These are phyloP conservation scores for Lodderomyces jiufengensis DNA, from an alignment of 1,139 yeast species.

Conservation along the genomic window DNA sequence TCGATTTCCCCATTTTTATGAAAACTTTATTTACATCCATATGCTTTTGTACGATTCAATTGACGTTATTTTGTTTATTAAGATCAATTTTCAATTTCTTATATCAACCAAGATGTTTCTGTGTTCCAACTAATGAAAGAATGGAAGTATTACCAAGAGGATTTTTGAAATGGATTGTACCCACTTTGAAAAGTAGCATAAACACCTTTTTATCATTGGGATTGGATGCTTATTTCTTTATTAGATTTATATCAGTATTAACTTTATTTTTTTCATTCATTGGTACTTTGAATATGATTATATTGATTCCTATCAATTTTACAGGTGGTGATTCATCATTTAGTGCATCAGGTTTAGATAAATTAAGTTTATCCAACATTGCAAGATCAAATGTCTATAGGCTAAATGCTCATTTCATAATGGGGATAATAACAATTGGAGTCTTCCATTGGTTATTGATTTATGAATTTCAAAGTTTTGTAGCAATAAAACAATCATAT, in stretches of 20 bases:
- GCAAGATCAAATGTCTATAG: conserved; percentile 42
- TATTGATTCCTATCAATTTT: conserved; percentile 55
- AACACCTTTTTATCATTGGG: conserved; percentile 49
- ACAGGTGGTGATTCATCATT: conserved; percentile 34
- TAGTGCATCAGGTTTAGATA: conserved; percentile 51
- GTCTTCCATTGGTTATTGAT: conserved; percentile 52
- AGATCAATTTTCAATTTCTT: conserved; percentile 44
- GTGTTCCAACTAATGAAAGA: conserved; percentile 36
- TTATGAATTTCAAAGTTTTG: conserved; percentile 48
- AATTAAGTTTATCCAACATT: conserved; percentile 59
- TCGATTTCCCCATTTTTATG: conserved; percentile 36
- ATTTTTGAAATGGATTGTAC: conserved; percentile 47
- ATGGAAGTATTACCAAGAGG: conserved; percentile 38
- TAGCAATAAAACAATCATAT: conserved; percentile 40
- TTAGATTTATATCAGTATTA: conserved; percentile 50
- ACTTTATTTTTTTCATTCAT: conserved; percentile 46
- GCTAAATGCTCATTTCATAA: conserved; percentile 52
- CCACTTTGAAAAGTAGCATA: conserved; percentile 37
- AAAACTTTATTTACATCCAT: conserved; percentile 51
- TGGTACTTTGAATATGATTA: conserved; percentile 48
- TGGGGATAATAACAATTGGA: conserved; percentile 48
- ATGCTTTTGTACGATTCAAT: conserved; percentile 49
- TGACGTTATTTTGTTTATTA: conserved; percentile 49
- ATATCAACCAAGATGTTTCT: conserved; percentile 56
- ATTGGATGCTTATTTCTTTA: conserved; percentile 62